Conservation (phyloP, 2,329 filamentous ascomycete species). For the Xylariomycetidae sp. region DNA sequence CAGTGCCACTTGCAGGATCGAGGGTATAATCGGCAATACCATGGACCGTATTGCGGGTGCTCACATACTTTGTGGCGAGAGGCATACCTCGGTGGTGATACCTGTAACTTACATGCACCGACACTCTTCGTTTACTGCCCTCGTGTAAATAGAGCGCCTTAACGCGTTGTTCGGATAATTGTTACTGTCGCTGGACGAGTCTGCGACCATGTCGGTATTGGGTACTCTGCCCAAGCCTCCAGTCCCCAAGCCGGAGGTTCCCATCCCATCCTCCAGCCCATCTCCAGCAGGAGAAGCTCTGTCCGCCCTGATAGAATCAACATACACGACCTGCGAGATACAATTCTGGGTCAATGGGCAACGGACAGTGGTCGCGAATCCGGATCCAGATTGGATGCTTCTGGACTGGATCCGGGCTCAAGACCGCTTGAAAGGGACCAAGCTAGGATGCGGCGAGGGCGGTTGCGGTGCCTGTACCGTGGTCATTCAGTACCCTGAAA, state of each 20-base stretch:
- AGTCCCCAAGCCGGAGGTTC: background rate
- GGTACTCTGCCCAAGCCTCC: conserved; percentile 11
- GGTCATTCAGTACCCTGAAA: conserved; percentile 83
- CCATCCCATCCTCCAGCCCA: background rate
- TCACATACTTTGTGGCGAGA: no score
- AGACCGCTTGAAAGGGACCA: conserved; percentile 16
- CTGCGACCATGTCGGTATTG: conserved; percentile 11
- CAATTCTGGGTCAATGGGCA: conserved; percentile 25
- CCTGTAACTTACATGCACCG: no score
- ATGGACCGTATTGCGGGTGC: no score
- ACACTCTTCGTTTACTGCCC: no score
- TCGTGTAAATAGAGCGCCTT: no score
- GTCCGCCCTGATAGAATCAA: conserved; percentile 15
- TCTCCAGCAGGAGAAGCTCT: conserved; percentile 13
- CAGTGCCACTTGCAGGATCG: no score
- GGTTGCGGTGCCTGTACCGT: conserved; percentile 94
- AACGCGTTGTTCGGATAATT: no score
- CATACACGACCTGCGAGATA: conserved; percentile 28
- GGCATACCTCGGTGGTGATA: no score
- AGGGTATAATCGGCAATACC: no score
- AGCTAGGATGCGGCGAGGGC: conserved; percentile 76
- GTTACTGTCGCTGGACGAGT: no score
- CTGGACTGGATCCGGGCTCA: conserved; percentile 22
- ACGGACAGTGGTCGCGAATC: conserved; percentile 15
- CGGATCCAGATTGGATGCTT: conserved; percentile 25